phyloP scores from a whole-genome alignment of 352 stramenopile species.

The Globisporangium perplexum region DNA sequence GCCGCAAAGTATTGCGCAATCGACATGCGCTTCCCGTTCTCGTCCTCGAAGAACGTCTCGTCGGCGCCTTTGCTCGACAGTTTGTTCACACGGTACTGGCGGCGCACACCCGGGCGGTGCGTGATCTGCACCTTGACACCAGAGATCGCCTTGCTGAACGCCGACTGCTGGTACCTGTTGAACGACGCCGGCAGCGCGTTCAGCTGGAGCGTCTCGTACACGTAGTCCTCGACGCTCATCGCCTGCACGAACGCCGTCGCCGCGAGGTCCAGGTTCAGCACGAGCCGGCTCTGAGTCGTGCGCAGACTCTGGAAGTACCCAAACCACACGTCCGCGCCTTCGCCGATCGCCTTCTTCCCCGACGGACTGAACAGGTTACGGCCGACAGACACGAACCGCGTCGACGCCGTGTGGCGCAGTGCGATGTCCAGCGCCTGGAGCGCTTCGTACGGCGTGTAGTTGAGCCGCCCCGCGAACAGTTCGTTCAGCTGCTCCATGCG shows the following conservation, averaged over 20 bases:
- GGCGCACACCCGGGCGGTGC: slow-evolving; percentile 50
- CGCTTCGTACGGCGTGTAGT: slow-evolving; percentile 71
- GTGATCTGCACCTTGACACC: slow-evolving; percentile 64
- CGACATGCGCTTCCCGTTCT: slow-evolving; percentile 36
- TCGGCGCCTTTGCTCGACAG: slow-evolving; percentile 35
- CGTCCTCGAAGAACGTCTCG: slow-evolving; percentile 56
- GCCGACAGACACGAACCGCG: slow-evolving; percentile 46
- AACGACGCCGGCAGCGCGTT: slow-evolving; percentile 24
- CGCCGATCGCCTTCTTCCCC: slow-evolving; percentile 42
- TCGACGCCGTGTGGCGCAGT: slow-evolving; percentile 49
- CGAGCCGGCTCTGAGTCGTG: slow-evolving; percentile 53
- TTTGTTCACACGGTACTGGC: slow-evolving; percentile 62
- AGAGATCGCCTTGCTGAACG: slow-evolving; percentile 47
- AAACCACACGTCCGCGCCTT: slow-evolving; percentile 62
- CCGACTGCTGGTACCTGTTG: slow-evolving; percentile 34
- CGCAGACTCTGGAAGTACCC: slow-evolving; percentile 74
- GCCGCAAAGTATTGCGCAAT: slow-evolving; percentile 57
- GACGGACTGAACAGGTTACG: slow-evolving; percentile 42
- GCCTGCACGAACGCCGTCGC: slow-evolving; percentile 64
- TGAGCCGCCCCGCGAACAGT: slow-evolving; percentile 46
- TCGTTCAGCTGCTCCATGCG: slow-evolving; percentile 56
- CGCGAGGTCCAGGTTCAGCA: slow-evolving; percentile 67
- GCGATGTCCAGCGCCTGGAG: slow-evolving; percentile 70
- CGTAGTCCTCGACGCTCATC: slow-evolving; percentile 50
- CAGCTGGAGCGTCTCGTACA: slow-evolving; percentile 26